These are phyloP conservation scores for Cucumis cinereus DNA, from an alignment of 306 rosid species.

Conservation along the genomic window DNA sequence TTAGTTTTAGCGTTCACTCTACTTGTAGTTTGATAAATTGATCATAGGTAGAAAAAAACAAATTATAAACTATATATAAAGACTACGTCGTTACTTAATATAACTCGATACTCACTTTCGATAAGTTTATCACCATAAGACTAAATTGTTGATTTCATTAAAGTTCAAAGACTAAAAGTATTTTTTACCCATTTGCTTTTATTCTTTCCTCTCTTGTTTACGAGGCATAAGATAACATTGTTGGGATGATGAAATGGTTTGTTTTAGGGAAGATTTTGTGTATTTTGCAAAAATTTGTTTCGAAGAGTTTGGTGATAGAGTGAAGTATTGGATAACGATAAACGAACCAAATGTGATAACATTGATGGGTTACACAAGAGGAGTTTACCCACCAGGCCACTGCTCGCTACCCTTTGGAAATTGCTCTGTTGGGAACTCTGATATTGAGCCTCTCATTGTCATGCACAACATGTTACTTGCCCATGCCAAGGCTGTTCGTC, in stretches of 20 bases:
- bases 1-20: no score
- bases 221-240: not conserved
- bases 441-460: constrained; percentile 45
- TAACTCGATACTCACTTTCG: no score
- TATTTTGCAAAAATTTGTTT: constrained; percentile 36
- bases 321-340: constrained; percentile 41
- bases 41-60: no score
- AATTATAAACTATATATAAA: no score
- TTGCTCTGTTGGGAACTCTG: constrained; percentile 44
- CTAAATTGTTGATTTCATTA: no score
- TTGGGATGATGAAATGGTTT: not conserved
- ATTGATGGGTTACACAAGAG: not conserved
- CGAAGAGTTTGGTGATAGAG: constrained; percentile 34
- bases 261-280: constrained; percentile 40
- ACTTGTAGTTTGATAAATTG: no score
- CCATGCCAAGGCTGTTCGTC: constrained; percentile 46
- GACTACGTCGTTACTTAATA: no score
- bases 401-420: constrained; percentile 64
- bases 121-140: no score
- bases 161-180: no score
- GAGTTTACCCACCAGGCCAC: constrained; percentile 32
- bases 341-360: constrained; percentile 16
- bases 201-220: not conserved
- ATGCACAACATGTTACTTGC: constrained; percentile 55
- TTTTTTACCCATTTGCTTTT: no score